Conservation (phyloP, 164 flowering plant species). For the Aristolochia californica region DNA sequence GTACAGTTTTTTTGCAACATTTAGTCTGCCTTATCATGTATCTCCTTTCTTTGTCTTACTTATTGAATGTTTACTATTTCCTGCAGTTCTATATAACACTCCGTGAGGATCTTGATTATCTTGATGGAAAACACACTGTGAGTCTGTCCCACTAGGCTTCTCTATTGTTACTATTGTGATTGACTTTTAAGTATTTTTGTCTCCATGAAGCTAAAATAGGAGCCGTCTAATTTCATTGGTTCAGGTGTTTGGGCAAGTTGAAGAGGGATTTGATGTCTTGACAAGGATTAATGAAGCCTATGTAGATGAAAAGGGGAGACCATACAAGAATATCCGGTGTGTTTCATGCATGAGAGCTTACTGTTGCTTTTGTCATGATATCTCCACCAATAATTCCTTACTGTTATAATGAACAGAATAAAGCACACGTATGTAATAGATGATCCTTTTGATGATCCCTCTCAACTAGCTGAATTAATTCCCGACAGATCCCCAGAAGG, state of each 20-base stretch:
- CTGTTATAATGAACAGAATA: conserved; percentile 33
- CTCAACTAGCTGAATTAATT: conserved; percentile 58
- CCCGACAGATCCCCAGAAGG: conserved; percentile 94
- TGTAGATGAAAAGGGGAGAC: conserved; percentile 79
- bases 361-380: not conserved
- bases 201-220: not conserved
- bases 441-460: conserved; percentile 96
- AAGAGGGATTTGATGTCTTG: conserved; percentile 82
- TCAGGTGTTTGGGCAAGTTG: conserved; percentile 91
- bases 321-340: conserved; percentile 78
- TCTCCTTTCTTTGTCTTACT: too few species aligned
- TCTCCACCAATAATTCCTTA: not conserved
- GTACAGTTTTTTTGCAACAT: too few species aligned
- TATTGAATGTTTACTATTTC: not conserved
- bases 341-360: not conserved
- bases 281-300: conserved; percentile 86
- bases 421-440: conserved; percentile 84
- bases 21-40: too few species aligned
- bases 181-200: not conserved
- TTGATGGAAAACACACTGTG: conserved; percentile 91
- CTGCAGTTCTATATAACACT: conserved; percentile 86
- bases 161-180: not conserved
- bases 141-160: conserved; percentile 18
- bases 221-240: not conserved
- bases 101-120: conserved; percentile 92